Evolutionary conservation across 768 basidiomycete genomes (phyloP).

Genomic region (Leccinum ochraceum): DNA sequence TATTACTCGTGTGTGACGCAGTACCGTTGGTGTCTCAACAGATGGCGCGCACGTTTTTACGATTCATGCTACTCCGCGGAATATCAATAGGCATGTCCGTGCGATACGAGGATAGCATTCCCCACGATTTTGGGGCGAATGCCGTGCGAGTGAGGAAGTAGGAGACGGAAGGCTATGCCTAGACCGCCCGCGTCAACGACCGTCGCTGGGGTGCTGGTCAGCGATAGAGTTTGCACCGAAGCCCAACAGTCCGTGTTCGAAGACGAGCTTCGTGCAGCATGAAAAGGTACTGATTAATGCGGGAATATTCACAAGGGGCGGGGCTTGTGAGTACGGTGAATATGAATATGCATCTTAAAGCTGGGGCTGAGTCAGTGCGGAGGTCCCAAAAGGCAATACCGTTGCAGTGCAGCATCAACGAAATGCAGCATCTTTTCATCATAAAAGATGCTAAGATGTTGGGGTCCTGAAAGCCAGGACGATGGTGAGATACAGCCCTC

Average conservation of each 20-base stretch:
- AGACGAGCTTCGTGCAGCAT: neutral
- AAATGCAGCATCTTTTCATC: conserved; percentile 3
- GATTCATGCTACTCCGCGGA: neutral
- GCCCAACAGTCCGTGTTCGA: neutral
- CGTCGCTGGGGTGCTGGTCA: conserved; percentile 14
- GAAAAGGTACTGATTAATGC: conserved; percentile 4
- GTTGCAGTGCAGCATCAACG: conserved; percentile 10
- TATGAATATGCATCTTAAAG: neutral
- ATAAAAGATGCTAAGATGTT: conserved; percentile 12
- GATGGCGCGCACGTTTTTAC: conserved; percentile 1
- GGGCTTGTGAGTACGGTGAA: neutral
- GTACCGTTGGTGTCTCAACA: neutral
- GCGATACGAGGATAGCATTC: conserved; percentile 1
- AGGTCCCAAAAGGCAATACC: conserved; percentile 13
- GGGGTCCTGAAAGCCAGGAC: neutral
- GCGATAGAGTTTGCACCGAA: conserved; percentile 16
- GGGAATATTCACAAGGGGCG: neutral
- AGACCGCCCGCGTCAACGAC: neutral
- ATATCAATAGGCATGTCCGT: neutral
- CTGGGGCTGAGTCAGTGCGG: conserved; percentile 2
- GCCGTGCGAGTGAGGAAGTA: conserved; percentile 2
- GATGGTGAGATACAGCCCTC: neutral
- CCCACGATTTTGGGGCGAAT: conserved; percentile 1
- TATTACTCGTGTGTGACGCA: conserved; percentile 15
- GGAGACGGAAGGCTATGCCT: conserved; percentile 6